Base-by-base conservation (phyloP, 371 early-diverging fungal species). In the Phascolomyces articulosus region DNA sequence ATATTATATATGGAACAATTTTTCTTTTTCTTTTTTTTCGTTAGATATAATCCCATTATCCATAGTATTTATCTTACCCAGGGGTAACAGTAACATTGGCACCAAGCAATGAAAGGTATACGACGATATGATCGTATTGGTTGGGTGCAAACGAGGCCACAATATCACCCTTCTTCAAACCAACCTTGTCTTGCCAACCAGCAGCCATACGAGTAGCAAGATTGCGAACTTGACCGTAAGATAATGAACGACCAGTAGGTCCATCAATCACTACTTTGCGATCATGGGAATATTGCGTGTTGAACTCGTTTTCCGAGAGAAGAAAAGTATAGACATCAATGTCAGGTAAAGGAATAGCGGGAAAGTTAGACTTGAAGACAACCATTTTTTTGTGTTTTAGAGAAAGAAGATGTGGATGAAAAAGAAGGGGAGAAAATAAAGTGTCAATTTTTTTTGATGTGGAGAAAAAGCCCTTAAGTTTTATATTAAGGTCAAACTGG, bases 111-210 rank as follows among this genome's bases (percentile, higher is more conserved):
- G 80, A 80, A 20, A 77, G 65, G 38, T 75, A 73, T 0, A 80
- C 58, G 13, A 80, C 44, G 56, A 69, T 67, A 64, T 80, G 80
- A 44, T 80, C 72, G 34, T 69, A 66, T 55, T 80, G 77, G 41
- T 94, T 95, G 41, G 90, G 91, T 16, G 91, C 77, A 65, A 89
- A 88, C 11, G 89, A 67, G 13, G 86, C 91, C 20, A 92, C 78
- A 16, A 88, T 85, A 64, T 92, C 89, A 58, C 91, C 85, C 56
- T 72, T 75, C 61, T 83, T 71, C 47, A 91, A 73, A 6, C 78
- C 77, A 13, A 84, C 65, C 61, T 85, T 75, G 65, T 78, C 63
- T 20, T 23, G 63, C 73, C 93, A 80, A 16, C 91, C 92, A 15
- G 82, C 77, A 31, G 90, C 90, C 65, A 93, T 82, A 11, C 78